Base-by-base conservation (phyloP, 331 rosid genomes). In the Rosa hybrid region DNA sequence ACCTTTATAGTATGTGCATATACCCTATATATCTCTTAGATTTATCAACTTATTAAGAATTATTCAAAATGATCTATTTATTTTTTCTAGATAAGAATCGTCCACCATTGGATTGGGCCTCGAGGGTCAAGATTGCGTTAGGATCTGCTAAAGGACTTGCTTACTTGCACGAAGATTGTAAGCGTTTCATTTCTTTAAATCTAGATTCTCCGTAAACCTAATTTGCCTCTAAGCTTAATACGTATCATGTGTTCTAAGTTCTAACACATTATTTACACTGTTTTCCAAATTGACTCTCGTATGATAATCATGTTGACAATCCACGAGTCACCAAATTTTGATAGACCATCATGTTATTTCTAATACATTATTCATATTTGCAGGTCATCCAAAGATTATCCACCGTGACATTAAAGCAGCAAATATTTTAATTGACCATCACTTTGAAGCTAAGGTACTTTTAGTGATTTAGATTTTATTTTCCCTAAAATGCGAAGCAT, bases 81-180 rank as follows among this genome's bases (percentile, higher is more conserved):
- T 23, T 63, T n/a, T 12, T 73, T 1, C 69, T 83, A 87, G 93
- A 85, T 8, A 82, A 88, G 56, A 87, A 62, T 81, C 80, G 81
- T 16, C 88, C 86, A 21, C 80, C 88, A 4, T 71, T 92, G 90
- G 88, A 89, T 9, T 92, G 97, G 96, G 13, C 3, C 20, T 83
- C 81, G 18, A 89, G 97, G 84, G 75, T 91, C 65, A 91, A 82
- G 83, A 89, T 92, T 59, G 94, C 96, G 0, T 53, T 89, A 60
- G 96, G 97, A 84, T 77, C 96, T 1, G 96, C 96, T 62, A 92
- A 92, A 78, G 97, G 97, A 21, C 92, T 92, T 77, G 94, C 97
- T 63, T 92, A 91, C 83, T 81, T 92, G 86, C 97, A 92, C 5
- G 96, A 92, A 85, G 97, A 92, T 62, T 89, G 97, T 92, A 68